Evolutionary conservation across 2,329 filamentous ascomycete species (phyloP), one percentile per base, ranked within the genome.

Genomic region (Aspergillus novofumigatus): DNA sequence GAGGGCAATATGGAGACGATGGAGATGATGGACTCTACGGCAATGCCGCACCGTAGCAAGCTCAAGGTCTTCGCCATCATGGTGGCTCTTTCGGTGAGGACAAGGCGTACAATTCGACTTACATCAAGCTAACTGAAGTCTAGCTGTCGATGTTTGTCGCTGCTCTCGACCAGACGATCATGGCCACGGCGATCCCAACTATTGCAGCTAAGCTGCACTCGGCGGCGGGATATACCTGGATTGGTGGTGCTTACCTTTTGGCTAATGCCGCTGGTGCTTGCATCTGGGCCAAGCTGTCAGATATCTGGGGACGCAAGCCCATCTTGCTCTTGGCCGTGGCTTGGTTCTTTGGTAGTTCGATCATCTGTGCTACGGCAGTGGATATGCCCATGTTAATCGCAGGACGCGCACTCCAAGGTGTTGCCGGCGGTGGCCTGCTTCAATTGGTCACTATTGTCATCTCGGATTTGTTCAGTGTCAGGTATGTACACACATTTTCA

Each of bases 191-290:
- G 1, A 71, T 86, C 0, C 84, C 84, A 0, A 84, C 83, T 1
- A 86, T 86, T 53, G 76, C 78, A 20, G 75, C 78, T 29, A 79
- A 88, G 57, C 83, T 92, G 58, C 66, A 84, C 42, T 88, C 87
- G 5, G 83, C 83, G 3, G 77, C 83, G 14, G 88, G 88, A 26
- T 92, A 91, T 71, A 85, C 86, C 9, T 92, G 89, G 90, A 87
- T 92, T 59, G 89, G 88, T 1, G 85, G 82, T 23, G 83, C 88
- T 0, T 92, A 88, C 69, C 77, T 91, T 3, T 81, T 92, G 11
- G 86, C 86, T 17, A 84, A 84, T 63, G 85, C 87, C 0, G 85
- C 87, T 0, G 80, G 80, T 1, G 84, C 82, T 0, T 87, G 88
- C 0, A 81, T 87, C 17, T 91, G 88, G 88, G 87, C 86, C 4